Percentiles rank a stretch among this genome's conserved stretches.
Evolutionary conservation across 179 eudicot genomes (phyloP).

Genomic region (Drosera spatulata): DNA sequence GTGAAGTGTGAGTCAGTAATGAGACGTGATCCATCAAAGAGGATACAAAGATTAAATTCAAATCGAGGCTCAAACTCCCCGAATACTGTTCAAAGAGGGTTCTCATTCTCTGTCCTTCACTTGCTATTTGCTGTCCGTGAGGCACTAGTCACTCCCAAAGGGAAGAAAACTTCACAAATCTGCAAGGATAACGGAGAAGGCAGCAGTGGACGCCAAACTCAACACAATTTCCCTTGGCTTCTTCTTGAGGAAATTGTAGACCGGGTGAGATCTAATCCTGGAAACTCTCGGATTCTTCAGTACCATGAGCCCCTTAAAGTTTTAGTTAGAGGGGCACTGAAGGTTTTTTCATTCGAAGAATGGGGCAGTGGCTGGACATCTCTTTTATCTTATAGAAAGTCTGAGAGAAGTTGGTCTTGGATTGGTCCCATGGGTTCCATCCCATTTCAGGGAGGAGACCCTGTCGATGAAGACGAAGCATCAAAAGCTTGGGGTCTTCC

Average conservation of each 20-base stretch:
- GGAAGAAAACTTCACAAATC: neutral
- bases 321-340: constrained; percentile 42
- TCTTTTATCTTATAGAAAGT: constrained; percentile 26
- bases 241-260: constrained; percentile 34
- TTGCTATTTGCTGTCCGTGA: constrained; percentile 49
- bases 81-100: constrained; percentile 27
- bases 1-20: constrained; percentile 3
- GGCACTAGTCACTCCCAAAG: constrained; percentile 30
- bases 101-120: constrained; percentile 46
- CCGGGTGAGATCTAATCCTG: constrained; percentile 47
- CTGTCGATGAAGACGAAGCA: constrained; percentile 20
- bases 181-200: constrained; percentile 1
- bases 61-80: constrained; percentile 28
- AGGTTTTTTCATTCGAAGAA: constrained; percentile 32
- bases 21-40: constrained; percentile 13
- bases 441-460: constrained; percentile 14
- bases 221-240: constrained; percentile 21
- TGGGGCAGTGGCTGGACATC: constrained; percentile 52
- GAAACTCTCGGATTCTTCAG: constrained; percentile 48
- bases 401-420: constrained; percentile 50
- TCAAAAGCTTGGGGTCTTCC: constrained; percentile 53
- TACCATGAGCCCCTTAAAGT: constrained; percentile 42
- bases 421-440: constrained; percentile 27
- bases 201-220: constrained; percentile 3
- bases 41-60: constrained; percentile 27